Evolutionary conservation across 345 rosid species (phyloP).

Genomic region (Melastoma malabathricum): DNA sequence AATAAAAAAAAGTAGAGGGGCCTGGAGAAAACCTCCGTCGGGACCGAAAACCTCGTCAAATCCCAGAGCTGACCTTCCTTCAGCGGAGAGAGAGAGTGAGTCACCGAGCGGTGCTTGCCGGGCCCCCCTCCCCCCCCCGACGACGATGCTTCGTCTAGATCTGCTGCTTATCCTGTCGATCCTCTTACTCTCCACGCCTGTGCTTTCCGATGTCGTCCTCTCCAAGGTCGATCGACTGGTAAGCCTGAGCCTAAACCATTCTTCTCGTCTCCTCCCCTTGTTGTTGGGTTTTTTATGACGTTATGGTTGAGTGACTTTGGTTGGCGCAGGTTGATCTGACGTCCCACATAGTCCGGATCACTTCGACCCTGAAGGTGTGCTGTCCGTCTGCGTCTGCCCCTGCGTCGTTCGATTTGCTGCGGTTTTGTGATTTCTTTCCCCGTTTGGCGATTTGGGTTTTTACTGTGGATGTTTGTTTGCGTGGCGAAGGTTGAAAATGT

Average conservation of each 20-base stretch:
- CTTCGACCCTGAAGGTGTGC: slow-evolving; percentile 60
- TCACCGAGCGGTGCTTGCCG: no score
- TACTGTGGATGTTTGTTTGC: no score
- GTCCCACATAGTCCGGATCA: slow-evolving; percentile 59
- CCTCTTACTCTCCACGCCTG: slow-evolving; percentile 37
- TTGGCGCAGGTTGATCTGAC: slow-evolving; percentile 69
- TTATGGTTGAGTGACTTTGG: not conserved
- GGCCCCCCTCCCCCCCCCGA: not conserved
- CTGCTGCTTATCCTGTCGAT: slow-evolving; percentile 29
- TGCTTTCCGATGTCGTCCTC: slow-evolving; percentile 62
- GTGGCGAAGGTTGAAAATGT: not conserved
- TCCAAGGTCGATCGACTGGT: slow-evolving; percentile 91
- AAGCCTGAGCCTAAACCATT: slow-evolving; percentile 21
- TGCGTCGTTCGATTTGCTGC: not conserved
- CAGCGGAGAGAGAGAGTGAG: not conserved
- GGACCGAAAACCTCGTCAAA: not conserved
- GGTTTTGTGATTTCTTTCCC: not conserved
- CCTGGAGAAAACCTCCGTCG: no score
- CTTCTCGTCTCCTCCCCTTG: slow-evolving; percentile 3
- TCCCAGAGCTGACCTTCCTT: not conserved
- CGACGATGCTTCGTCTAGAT: slow-evolving; percentile 29
- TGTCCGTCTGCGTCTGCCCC: not conserved
- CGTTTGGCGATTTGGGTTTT: not conserved
- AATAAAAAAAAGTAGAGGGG: no score
- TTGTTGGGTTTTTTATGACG: not conserved